These are phyloP conservation scores for Mycosarcoma maydis DNA, from an alignment of 1,284 basidiomycete genomes.

Conservation along the genomic window DNA sequence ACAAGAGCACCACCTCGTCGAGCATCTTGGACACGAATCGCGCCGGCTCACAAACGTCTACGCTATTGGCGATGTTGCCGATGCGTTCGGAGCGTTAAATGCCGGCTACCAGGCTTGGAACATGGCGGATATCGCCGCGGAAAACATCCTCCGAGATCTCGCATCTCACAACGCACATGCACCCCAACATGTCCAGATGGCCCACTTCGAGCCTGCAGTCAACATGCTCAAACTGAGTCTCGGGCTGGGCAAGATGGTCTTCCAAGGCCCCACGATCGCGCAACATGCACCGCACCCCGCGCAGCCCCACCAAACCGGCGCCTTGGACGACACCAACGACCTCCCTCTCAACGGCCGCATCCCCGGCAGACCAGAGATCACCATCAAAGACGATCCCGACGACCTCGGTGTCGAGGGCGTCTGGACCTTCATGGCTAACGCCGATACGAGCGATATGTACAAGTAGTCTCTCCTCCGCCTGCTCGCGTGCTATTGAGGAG, in stretches of 20 bases:
- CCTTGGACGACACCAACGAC: constrained; percentile 15
- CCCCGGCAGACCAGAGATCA: constrained; percentile 45
- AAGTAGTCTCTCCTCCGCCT: no score
- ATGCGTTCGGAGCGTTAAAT: constrained; percentile 66
- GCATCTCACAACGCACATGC: constrained; percentile 12
- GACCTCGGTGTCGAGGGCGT: constrained; percentile 62
- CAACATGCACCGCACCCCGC: constrained; percentile 20
- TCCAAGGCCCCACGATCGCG: constrained; percentile 51
- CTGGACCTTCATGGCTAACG: constrained; percentile 62
- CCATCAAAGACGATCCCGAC: constrained; percentile 54
- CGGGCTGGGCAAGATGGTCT: constrained; percentile 59
- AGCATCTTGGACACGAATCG: constrained; percentile 17
- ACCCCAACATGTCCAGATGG: constrained; percentile 15
- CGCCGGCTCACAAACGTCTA: constrained; percentile 56
- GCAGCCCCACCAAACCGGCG: constrained; percentile 30
- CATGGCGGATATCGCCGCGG: constrained; percentile 64
- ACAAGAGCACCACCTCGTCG: constrained; percentile 23
- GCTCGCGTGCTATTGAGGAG: no score
- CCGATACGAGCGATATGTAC: constrained; percentile 56
- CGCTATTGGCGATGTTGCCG: constrained; percentile 64
- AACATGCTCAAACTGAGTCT: constrained; percentile 63
- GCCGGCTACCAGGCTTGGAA: constrained; percentile 66
- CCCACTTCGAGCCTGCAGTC: constrained; percentile 54
- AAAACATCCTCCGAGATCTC: constrained; percentile 62
- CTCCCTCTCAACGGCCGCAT: constrained; percentile 27